Percentiles rank a stretch among this genome's conserved stretches.
These are phyloP conservation scores for Taxillus chinensis DNA, from an alignment of 164 flowering plant species.

Conservation along the genomic window DNA sequence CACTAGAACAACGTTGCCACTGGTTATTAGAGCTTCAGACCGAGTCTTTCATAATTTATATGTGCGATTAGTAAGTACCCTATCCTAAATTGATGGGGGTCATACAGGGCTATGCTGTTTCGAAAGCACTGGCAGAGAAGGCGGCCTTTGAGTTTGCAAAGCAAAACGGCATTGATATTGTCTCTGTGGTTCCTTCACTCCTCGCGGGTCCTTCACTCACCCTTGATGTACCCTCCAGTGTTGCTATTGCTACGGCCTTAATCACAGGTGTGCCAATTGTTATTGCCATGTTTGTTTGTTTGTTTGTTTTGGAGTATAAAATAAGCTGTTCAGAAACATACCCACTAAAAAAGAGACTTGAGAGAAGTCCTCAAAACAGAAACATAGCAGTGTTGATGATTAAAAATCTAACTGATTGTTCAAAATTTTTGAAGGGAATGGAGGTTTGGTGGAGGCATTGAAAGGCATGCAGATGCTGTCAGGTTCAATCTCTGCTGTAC, in stretches of 20 bases:
- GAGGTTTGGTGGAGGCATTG: constrained; percentile 32
- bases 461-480: constrained; percentile 65
- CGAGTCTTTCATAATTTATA: too few species aligned
- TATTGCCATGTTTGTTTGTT: too few species aligned
- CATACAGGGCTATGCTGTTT: constrained; percentile 60
- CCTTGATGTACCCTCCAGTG: constrained; percentile 42
- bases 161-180: constrained; percentile 56
- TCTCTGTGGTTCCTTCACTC: constrained; percentile 55
- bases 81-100: too few species aligned
- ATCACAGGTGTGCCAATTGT: constrained; percentile 29
- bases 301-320: too few species aligned
- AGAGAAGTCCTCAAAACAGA: too few species aligned
- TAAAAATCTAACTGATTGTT: neutral
- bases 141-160: constrained; percentile 59
- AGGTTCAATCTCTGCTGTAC: constrained; percentile 63
- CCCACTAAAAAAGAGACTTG: too few species aligned
- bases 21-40: too few species aligned
- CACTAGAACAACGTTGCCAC: too few species aligned
- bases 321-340: too few species aligned
- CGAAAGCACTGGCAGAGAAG: constrained; percentile 61
- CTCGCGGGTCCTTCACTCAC: constrained; percentile 53
- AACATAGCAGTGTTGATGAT: too few species aligned
- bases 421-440: constrained; percentile 32
- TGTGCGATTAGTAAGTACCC: too few species aligned
- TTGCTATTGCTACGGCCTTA: constrained; percentile 34